Conservation (phyloP, 768 basidiomycete genomes). For the Auricularia cornea region DNA sequence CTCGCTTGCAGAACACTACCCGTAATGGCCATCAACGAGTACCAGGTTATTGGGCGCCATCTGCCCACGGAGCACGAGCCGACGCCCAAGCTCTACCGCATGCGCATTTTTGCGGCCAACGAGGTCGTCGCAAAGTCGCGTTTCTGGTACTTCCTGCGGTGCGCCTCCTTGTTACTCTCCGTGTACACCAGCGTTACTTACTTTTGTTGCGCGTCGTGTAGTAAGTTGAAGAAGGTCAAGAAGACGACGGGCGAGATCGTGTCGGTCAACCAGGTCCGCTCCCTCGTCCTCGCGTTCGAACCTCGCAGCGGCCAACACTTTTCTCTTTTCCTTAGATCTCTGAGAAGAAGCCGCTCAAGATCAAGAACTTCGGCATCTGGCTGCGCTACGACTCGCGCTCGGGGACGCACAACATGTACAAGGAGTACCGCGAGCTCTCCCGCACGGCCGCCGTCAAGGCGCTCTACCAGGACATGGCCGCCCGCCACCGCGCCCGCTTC, state of each 20-base stretch:
- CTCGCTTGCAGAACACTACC: neutral
- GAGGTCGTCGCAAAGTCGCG: conserved; percentile 98
- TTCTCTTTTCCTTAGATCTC: conserved; percentile 67
- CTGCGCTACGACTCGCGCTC: conserved; percentile 98
- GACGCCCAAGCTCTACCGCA: conserved; percentile 96
- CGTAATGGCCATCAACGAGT: conserved; percentile 75
- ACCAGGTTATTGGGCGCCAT: conserved; percentile 95
- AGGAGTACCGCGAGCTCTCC: conserved; percentile 86
- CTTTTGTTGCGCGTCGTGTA: conserved; percentile 20
- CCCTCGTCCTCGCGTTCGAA: neutral
- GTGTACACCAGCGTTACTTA: neutral
- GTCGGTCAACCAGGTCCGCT: conserved; percentile 93
- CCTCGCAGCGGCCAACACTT: conserved; percentile 56
- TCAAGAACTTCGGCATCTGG: conserved; percentile 99
- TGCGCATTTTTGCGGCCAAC: conserved; percentile 99
- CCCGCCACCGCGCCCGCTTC: conserved; percentile 98
- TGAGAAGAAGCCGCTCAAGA: conserved; percentile 95
- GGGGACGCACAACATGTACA: conserved; percentile 99
- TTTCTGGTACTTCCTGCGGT: conserved; percentile 99
- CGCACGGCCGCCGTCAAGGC: conserved; percentile 93
- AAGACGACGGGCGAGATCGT: conserved; percentile 99
- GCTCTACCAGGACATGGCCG: conserved; percentile 99
- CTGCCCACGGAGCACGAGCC: conserved; percentile 89
- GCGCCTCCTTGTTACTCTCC: conserved; percentile 15
- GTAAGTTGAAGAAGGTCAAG: conserved; percentile 98